These are phyloP conservation scores for Cryptosporidium meleagridis DNA, from an alignment of 169 alveolate species.

Conservation along the genomic window DNA sequence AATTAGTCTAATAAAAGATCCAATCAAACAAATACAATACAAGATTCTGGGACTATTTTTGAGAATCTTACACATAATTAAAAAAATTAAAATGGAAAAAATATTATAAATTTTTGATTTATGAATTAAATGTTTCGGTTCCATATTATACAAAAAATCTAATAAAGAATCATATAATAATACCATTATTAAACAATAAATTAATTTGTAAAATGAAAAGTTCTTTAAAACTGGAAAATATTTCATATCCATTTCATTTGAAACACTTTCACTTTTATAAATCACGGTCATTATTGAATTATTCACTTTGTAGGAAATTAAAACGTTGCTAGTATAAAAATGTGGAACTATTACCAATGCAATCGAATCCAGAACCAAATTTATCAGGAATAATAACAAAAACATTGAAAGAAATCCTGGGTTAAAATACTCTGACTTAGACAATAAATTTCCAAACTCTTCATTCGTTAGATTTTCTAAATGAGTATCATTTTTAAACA, in stretches of 20 bases:
- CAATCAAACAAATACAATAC: not conserved
- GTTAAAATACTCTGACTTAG: conserved; percentile 7
- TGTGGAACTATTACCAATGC: conserved; percentile 21
- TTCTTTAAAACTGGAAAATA: not conserved
- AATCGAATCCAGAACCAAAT: conserved; percentile 20
- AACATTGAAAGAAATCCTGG: conserved; percentile 26
- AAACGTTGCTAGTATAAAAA: not conserved
- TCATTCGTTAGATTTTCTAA: not conserved
- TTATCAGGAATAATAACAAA: not conserved
- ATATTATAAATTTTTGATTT: not conserved
- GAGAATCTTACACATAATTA: conserved; percentile 21
- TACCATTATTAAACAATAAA: not conserved
- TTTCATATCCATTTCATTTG: not conserved
- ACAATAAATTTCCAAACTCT: not conserved
- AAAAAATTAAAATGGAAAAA: not conserved
- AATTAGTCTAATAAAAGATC: not conserved
- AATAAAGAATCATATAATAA: not conserved
- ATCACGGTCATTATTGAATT: not conserved
- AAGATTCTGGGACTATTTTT: conserved; percentile 1
- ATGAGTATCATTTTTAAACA: conserved; percentile 11
- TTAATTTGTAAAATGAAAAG: not conserved
- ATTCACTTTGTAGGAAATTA: not conserved
- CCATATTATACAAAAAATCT: not conserved
- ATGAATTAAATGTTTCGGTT: too few species aligned
- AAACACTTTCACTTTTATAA: not conserved